A percentile compares a stretch with the other conserved stretches of the same genome.
phyloP scores from a whole-genome alignment of 2,329 filamentous ascomycete species.

The Cladosporium sp. region DNA sequence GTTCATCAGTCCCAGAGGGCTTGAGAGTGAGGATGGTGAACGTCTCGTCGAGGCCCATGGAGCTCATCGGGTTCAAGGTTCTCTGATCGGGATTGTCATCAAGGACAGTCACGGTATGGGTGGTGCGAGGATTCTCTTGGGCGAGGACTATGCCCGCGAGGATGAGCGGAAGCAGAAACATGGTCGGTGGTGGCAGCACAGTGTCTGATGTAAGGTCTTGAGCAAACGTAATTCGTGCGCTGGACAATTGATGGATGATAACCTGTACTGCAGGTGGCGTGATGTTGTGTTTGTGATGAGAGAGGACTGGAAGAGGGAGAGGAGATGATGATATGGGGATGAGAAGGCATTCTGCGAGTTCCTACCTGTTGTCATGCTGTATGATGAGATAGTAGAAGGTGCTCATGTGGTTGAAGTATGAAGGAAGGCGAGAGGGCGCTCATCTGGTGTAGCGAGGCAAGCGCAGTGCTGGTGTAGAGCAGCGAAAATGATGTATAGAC shows the following conservation, averaged over 20 bases:
- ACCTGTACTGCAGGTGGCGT: conserved; percentile 3
- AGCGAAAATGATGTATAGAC: no score
- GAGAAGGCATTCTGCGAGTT: not conserved
- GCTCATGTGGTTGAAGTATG: no score
- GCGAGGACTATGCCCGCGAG: conserved; percentile 7
- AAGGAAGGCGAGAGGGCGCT: no score
- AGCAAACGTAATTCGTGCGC: not conserved
- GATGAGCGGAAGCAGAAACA: conserved; percentile 2
- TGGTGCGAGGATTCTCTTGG: not conserved
- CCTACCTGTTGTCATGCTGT: not conserved
- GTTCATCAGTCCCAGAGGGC: not conserved
- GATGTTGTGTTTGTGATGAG: conserved; percentile 6
- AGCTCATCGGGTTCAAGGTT: not conserved
- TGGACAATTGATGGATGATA: not conserved
- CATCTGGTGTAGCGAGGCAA: no score
- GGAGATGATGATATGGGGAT: not conserved
- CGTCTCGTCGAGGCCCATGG: not conserved
- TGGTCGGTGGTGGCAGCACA: not conserved
- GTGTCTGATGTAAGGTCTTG: not conserved
- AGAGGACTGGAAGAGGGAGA: not conserved
- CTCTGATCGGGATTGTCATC: conserved; percentile 1
- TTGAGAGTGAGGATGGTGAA: not conserved
- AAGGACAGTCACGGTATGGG: conserved; percentile 4
- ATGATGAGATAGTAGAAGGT: no score
- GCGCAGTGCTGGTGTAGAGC: no score